phyloP scores from a whole-genome alignment of 148 eudicot species.

The Cornus controversa region DNA sequence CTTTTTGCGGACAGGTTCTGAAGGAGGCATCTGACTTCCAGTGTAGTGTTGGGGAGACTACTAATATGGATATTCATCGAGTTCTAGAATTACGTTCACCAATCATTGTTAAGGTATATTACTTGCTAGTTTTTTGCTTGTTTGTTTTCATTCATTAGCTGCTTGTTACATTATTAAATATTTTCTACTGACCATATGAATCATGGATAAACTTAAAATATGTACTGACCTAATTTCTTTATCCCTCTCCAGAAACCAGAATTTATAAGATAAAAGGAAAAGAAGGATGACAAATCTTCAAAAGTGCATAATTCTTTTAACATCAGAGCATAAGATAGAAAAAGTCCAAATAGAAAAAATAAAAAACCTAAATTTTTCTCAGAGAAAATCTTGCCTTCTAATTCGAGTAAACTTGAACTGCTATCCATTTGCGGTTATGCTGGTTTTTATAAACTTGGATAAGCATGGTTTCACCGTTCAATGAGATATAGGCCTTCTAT shows the following conservation, averaged over 20 bases:
- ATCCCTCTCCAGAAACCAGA: neutral
- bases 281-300: neutral
- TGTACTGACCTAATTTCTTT: neutral
- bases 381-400: neutral
- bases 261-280: neutral
- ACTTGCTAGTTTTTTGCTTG: neutral
- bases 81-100: slow-evolving; percentile 95
- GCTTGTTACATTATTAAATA: neutral
- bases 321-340: neutral
- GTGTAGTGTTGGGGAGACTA: slow-evolving; percentile 64
- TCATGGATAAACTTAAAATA: neutral
- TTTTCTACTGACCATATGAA: neutral
- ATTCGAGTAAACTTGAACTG: neutral
- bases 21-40: slow-evolving; percentile 96
- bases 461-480: neutral
- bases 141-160: neutral
- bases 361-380: neutral
- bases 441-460: neutral
- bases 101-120: slow-evolving; percentile 72
- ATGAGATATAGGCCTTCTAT: neutral
- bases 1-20: slow-evolving; percentile 86
- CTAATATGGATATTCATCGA: slow-evolving; percentile 87
- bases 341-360: neutral
- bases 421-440: neutral
- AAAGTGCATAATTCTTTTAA: neutral